Evolutionary conservation across 768 basidiomycete species (phyloP).

Genomic region (Leucosporidium yakuticum): DNA sequence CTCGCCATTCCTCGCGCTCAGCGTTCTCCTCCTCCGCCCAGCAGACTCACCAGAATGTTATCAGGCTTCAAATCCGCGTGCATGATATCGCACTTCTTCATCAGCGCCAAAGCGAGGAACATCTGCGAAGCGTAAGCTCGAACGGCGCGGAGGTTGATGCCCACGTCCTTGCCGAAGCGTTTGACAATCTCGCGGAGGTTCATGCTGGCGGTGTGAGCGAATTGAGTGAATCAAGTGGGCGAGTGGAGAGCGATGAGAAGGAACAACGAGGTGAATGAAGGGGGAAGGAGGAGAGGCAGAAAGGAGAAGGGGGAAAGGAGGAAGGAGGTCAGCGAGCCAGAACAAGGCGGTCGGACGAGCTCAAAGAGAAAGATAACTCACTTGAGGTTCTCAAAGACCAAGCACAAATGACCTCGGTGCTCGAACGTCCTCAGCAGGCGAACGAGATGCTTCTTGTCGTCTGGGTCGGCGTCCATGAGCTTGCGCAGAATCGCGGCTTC

Average conservation of each 20-base stretch:
- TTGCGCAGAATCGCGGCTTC: conserved; percentile 85
- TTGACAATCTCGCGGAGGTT: conserved; percentile 97
- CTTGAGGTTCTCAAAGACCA: conserved; percentile 94
- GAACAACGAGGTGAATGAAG: background rate
- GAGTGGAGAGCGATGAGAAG: background rate
- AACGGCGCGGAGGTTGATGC: conserved; percentile 92
- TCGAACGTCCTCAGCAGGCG: conserved; percentile 92
- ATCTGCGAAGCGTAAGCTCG: conserved; percentile 97
- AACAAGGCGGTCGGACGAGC: background rate
- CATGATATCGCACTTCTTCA: conserved; percentile 87
- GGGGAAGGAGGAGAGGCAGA: no score
- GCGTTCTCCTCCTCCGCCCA: background rate
- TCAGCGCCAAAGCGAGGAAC: conserved; percentile 73
- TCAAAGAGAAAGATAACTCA: conserved; percentile 42
- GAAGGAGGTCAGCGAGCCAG: no score
- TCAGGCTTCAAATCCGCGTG: conserved; percentile 99
- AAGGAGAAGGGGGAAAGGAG: no score
- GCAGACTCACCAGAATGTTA: conserved; percentile 75
- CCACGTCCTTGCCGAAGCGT: conserved; percentile 96
- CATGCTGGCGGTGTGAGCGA: conserved; percentile 57
- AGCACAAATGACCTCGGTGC: conserved; percentile 89
- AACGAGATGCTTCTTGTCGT: conserved; percentile 93
- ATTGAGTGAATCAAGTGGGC: no score
- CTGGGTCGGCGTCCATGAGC: conserved; percentile 79
- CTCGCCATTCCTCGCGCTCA: no score